Evolutionary conservation across 164 flowering plant species (phyloP).

Genomic region (Liriodendron chinense): DNA sequence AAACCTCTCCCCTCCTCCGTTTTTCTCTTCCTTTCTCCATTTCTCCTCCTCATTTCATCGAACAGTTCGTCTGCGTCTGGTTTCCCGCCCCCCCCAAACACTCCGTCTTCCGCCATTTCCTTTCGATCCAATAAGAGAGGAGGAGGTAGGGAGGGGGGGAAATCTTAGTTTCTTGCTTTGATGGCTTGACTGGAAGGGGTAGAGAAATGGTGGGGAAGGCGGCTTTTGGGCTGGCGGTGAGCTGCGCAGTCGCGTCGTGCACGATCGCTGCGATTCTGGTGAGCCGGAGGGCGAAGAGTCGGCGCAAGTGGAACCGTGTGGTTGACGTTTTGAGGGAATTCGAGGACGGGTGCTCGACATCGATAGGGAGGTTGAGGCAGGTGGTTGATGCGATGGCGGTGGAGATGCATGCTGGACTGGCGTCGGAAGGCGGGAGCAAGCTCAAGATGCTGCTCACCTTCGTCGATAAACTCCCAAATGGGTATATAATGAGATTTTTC

Average conservation of each 20-base stretch:
- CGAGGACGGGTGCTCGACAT: conserved; percentile 63
- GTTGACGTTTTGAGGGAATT: conserved; percentile 65
- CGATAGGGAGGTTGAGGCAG: conserved; percentile 57
- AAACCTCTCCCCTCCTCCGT: conserved; percentile 7
- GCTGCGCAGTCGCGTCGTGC: conserved; percentile 63
- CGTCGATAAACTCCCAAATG: conserved; percentile 69
- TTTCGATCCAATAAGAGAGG: too few relatives aligned
- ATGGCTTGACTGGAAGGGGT: conserved; percentile 19
- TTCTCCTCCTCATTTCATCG: conserved; percentile 17
- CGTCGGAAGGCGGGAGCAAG: conserved; percentile 94
- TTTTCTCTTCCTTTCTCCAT: conserved; percentile 11
- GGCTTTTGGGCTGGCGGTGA: conserved; percentile 58
- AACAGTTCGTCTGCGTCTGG: conserved; percentile 19
- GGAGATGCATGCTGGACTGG: conserved; percentile 98
- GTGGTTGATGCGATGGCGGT: conserved; percentile 92
- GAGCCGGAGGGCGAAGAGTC: conserved; percentile 51
- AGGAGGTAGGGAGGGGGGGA: neutral
- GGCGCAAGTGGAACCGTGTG: conserved; percentile 70
- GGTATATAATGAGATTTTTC: conserved; percentile 40
- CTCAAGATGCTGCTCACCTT: conserved; percentile 86
- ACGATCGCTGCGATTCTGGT: conserved; percentile 74
- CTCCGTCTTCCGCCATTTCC: neutral
- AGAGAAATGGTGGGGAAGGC: conserved; percentile 70
- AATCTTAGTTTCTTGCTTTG: neutral
- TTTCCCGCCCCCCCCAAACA: neutral